These are phyloP conservation scores for Daedaleopsis sinensis DNA, from an alignment of 768 basidiomycete species.

Conservation along the genomic window DNA sequence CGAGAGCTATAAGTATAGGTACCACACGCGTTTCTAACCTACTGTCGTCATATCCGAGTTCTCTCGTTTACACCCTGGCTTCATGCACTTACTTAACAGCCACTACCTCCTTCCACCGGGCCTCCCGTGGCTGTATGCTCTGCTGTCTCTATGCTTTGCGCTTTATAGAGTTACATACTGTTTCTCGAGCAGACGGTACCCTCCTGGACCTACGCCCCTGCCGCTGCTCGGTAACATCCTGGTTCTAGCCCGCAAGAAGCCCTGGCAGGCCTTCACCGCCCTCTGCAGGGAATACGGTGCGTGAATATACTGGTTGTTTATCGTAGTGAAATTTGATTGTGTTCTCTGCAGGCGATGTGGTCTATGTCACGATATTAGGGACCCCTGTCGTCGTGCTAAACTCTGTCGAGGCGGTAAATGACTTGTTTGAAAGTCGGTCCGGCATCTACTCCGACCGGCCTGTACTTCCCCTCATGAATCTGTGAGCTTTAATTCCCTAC, in stretches of 20 bases:
- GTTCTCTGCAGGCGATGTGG: conserved; percentile 26
- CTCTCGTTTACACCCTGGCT: too few relatives aligned
- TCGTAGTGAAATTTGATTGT: neutral
- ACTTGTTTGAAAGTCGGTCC: conserved; percentile 31
- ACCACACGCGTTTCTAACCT: too few relatives aligned
- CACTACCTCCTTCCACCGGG: too few relatives aligned
- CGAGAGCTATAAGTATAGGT: neutral
- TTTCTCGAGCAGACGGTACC: neutral
- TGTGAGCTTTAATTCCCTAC: conserved; percentile 16
- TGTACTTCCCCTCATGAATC: conserved; percentile 23
- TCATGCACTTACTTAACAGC: too few relatives aligned
- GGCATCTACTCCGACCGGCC: conserved; percentile 27
- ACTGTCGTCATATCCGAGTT: too few relatives aligned
- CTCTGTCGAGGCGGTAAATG: conserved; percentile 20
- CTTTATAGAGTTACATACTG: too few relatives aligned
- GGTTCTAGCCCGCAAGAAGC: conserved; percentile 7
- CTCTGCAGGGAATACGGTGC: conserved; percentile 14
- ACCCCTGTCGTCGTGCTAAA: conserved; percentile 28
- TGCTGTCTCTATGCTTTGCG: too few relatives aligned
- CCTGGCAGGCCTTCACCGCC: conserved; percentile 13
- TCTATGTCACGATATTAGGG: conserved; percentile 26
- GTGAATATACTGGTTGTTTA: neutral
- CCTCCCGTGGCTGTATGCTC: too few relatives aligned
- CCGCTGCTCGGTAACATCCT: conserved; percentile 19
- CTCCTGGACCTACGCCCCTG: conserved; percentile 15